Evolutionary conservation across 73 alveolate genomes (phyloP).

Genomic region (Paramecium bursaria): DNA sequence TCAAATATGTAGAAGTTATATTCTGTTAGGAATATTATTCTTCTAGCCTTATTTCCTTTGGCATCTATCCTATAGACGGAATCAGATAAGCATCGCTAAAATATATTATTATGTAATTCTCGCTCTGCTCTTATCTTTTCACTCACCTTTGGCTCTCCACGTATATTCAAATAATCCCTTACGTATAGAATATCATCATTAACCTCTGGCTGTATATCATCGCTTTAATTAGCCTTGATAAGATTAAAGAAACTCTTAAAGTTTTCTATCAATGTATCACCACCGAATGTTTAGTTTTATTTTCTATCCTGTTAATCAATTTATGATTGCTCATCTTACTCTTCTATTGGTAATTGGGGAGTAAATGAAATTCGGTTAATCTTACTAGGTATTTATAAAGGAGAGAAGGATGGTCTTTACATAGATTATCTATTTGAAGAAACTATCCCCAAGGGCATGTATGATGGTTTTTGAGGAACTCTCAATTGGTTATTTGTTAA

Average conservation of each 20-base stretch:
- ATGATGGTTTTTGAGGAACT: no score
- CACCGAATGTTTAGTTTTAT: neutral
- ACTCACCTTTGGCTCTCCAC: slow-evolving; percentile 16
- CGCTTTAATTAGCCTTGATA: neutral
- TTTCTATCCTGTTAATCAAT: neutral
- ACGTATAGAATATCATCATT: slow-evolving; percentile 13
- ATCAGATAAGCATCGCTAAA: slow-evolving; percentile 45
- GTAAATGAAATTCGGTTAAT: neutral
- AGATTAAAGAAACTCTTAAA: neutral
- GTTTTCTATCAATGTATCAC: neutral
- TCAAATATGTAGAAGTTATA: slow-evolving; percentile 23
- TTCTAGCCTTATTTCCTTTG: slow-evolving; percentile 46
- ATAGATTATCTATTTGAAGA: no score
- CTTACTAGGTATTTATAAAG: no score
- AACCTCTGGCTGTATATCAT: neutral
- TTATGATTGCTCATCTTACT: neutral
- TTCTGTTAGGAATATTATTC: slow-evolving; percentile 41
- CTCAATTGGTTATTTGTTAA: no score
- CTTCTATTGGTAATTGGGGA: neutral
- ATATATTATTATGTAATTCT: neutral
- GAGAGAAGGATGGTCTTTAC: no score
- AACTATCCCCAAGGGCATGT: no score
- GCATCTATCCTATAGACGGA: slow-evolving; percentile 51
- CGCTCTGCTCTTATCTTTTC: slow-evolving; percentile 5
- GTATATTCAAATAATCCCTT: slow-evolving; percentile 25